Evolutionary conservation across 2,329 filamentous ascomycete species (phyloP).

Genomic region (Botrytis byssoidea): DNA sequence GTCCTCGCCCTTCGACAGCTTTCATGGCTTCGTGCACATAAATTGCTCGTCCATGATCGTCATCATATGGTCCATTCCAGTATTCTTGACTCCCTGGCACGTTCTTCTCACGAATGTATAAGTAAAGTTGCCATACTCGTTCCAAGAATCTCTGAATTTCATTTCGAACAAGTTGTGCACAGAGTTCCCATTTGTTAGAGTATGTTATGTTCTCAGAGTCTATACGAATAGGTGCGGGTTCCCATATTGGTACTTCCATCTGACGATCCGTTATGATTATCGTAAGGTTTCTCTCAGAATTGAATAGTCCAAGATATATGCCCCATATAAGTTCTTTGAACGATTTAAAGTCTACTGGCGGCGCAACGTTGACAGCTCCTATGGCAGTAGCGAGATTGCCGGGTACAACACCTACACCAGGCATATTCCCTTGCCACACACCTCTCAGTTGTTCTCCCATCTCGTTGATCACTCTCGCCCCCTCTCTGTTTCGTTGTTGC

Average conservation of each 20-base stretch:
- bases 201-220: conserved; percentile 11
- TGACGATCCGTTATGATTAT: conserved; percentile 9
- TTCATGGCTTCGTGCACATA: conserved; percentile 16
- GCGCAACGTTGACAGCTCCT: conserved; percentile 2
- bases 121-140: conserved; percentile 8
- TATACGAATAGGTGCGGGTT: not conserved
- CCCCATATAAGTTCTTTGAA: conserved; percentile 13
- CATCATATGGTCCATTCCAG: conserved; percentile 18
- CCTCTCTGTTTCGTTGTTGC: conserved; percentile 16
- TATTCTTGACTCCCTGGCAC: conserved; percentile 14
- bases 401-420: not conserved
- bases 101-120: not conserved
- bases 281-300: conserved; percentile 13
- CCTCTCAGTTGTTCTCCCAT: conserved; percentile 15
- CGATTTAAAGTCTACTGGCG: conserved; percentile 7
- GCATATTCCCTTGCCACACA: conserved; percentile 1
- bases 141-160: conserved; percentile 2
- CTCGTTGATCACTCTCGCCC: conserved; percentile 11
- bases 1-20: conserved; percentile 9
- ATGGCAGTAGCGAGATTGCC: not conserved
- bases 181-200: conserved; percentile 8
- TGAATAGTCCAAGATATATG: conserved; percentile 18
- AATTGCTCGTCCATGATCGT: conserved; percentile 17
- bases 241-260: conserved; percentile 13
- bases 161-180: conserved; percentile 5